phyloP scores from a whole-genome alignment of 352 stramenopile species.

The Phytophthora pistaciae region DNA sequence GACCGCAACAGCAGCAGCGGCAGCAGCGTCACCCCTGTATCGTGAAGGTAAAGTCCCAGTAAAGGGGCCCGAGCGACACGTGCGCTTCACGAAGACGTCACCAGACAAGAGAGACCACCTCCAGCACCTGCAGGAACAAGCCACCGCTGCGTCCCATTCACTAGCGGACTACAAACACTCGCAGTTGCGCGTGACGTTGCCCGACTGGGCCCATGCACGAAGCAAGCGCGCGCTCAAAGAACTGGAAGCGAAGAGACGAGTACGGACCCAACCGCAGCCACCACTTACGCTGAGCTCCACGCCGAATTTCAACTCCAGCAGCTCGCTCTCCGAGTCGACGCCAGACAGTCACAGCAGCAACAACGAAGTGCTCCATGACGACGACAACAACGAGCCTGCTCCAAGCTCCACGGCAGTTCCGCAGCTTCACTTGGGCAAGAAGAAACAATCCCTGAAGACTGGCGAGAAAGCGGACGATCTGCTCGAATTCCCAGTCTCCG shows the following conservation, averaged over 20 bases:
- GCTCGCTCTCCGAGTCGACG: slow-evolving; percentile 20
- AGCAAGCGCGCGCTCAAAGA: slow-evolving; percentile 77
- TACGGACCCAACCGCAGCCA: slow-evolving; percentile 16
- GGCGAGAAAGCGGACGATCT: slow-evolving; percentile 22
- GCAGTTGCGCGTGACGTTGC: slow-evolving; percentile 42
- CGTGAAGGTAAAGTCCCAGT: background rate
- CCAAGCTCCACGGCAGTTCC: slow-evolving; percentile 2
- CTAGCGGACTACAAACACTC: slow-evolving; percentile 31
- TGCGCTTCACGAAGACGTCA: slow-evolving; percentile 14
- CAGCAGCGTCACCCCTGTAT: background rate
- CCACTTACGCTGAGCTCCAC: slow-evolving; percentile 33
- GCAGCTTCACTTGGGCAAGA: slow-evolving; percentile 19
- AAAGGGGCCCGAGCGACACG: slow-evolving; percentile 2
- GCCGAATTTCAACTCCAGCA: slow-evolving; percentile 24
- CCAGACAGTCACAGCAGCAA: slow-evolving; percentile 18
- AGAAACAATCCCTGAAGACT: slow-evolving; percentile 18
- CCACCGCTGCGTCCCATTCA: slow-evolving; percentile 13
- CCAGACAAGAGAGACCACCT: slow-evolving; percentile 21
- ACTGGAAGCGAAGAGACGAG: slow-evolving; percentile 42
- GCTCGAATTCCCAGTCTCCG: slow-evolving; percentile 50
- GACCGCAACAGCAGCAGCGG: background rate
- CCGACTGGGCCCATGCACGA: slow-evolving; percentile 68
- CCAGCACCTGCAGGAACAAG: slow-evolving; percentile 26
- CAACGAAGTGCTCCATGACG: slow-evolving; percentile 21
- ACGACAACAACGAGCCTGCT: slow-evolving; percentile 14